These are phyloP conservation scores for Pseudopyrenochaeta lycopersici DNA, from an alignment of 2,329 filamentous ascomycete genomes.

Conservation along the genomic window DNA sequence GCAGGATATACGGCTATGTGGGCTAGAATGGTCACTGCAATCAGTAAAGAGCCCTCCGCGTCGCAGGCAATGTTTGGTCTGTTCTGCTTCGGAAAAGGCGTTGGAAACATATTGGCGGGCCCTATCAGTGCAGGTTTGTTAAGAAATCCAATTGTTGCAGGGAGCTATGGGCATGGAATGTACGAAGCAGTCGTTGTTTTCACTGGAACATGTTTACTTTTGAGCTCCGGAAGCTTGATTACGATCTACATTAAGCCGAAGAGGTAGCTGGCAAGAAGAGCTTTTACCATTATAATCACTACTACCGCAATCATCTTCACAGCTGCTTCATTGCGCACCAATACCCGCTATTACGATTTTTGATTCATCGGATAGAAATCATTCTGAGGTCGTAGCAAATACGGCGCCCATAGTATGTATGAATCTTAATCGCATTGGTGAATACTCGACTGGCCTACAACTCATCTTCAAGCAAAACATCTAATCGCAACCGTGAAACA, in stretches of 20 bases:
- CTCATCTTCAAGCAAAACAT: no score
- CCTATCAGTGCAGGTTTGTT: conserved; percentile 55
- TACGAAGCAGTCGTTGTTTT: conserved; percentile 25
- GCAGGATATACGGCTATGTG: conserved; percentile 51
- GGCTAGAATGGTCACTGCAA: conserved; percentile 52
- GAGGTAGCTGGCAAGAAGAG: no score
- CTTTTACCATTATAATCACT: no score
- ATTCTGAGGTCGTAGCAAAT: no score
- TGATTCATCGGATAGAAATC: no score
- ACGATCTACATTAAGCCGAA: conserved; percentile 10
- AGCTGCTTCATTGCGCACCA: no score
- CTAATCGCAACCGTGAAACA: no score
- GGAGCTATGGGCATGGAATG: conserved; percentile 16
- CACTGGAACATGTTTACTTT: conserved; percentile 18
- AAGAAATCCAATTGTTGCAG: conserved; percentile 8
- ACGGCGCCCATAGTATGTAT: no score
- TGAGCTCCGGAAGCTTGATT: conserved; percentile 17
- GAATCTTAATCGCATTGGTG: no score
- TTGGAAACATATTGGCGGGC: conserved; percentile 59
- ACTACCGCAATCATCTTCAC: no score
- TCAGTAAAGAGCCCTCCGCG: conserved; percentile 38
- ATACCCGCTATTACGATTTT: no score
- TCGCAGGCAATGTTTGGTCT: conserved; percentile 55
- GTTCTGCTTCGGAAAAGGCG: conserved; percentile 56
- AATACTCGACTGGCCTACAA: no score